Evolutionary conservation across 2,329 filamentous ascomycete species (phyloP), one percentile per base, ranked within the genome.

Genomic region (Exophiala sp.): DNA sequence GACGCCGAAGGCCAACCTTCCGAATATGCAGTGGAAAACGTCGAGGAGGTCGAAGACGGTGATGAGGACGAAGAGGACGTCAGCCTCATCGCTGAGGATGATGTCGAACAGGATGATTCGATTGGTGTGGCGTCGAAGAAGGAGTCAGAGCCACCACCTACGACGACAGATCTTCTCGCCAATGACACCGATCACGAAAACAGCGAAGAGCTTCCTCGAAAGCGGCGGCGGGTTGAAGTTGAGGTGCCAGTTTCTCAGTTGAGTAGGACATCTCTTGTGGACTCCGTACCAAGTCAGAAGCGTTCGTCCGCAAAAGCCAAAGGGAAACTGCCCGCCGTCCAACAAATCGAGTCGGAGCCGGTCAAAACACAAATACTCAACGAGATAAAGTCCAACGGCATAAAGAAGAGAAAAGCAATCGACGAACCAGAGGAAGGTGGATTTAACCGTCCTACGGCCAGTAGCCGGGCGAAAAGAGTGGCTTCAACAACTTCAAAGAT

Each of bases 381-480:
- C n/a, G 52, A 36, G 14, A n/a, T 36, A 7, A 41, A n/a, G 4
- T 16, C 35, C 16, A 48, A 14, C 9, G 20, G 12, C 20, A 47
- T 34, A 35, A 59, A 44, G 38, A 63, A 63, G 42, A 55, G 61
- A 16, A 63, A 62, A 44, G 56, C 59, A 16, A 50, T 52, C 2
- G 47, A 51, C 6, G 55, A 50, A 33, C 38, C 34, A 21, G 55
- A 50, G 20, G 57, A 55, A 35, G 21, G 32, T 21, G 52, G 34
- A n/a, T 44, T 18, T 21, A 40, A 46, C 18, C 45, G 36, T 41
- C 58, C 55, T 32, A 55, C 56, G 24, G 47, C 47, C 16, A 54
- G 52, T 41, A 56, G 58, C 44, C 54, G 56, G 9, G 57, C 54
- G 20, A 61, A 62, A 52, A 54, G 60, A 46, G 38, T 62, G 12